These are phyloP conservation scores for Zymoseptoria crescenta DNA, from an alignment of 2,329 filamentous ascomycete species.

Conservation along the genomic window DNA sequence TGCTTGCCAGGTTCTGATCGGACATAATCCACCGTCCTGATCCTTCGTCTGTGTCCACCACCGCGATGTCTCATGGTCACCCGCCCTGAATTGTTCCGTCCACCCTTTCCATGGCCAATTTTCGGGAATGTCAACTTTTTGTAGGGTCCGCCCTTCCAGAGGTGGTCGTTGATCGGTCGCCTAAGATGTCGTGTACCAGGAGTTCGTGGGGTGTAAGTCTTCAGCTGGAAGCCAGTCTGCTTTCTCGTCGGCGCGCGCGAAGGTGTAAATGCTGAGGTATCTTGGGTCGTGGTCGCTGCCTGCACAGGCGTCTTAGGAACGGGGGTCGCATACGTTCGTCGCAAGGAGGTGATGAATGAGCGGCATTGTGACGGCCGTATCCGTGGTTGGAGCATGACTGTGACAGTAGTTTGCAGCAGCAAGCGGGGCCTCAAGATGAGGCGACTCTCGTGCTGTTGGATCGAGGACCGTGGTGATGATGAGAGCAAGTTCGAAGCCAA, in stretches of 20 bases:
- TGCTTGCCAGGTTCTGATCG: conserved; percentile 74
- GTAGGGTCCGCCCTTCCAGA: conserved; percentile 88
- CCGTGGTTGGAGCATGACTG: conserved; percentile 58
- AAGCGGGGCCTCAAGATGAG: background rate
- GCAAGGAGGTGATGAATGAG: conserved; percentile 39
- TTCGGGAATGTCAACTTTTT: conserved; percentile 81
- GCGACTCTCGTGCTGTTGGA: background rate
- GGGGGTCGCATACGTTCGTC: conserved; percentile 47
- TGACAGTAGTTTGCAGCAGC: background rate
- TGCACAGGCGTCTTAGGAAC: conserved; percentile 9
- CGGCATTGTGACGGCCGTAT: conserved; percentile 46
- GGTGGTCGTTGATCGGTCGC: conserved; percentile 87
- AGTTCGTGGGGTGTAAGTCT: conserved; percentile 88
- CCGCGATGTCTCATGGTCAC: conserved; percentile 88
- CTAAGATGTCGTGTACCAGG: conserved; percentile 87
- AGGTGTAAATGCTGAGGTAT: conserved; percentile 27
- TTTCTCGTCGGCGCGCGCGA: conserved; percentile 29
- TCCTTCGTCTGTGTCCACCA: conserved; percentile 84
- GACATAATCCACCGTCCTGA: conserved; percentile 84
- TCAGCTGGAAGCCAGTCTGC: conserved; percentile 46
- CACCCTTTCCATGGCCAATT: conserved; percentile 86
- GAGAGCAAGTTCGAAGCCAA: background rate
- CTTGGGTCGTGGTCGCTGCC: conserved; percentile 19
- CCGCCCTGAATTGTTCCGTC: conserved; percentile 77
- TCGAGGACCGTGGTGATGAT: background rate